A percentile compares a stretch with the other conserved stretches of the same genome.
Conservation (phyloP, 805 yeast genomes). For the Pichia nakasei region DNA sequence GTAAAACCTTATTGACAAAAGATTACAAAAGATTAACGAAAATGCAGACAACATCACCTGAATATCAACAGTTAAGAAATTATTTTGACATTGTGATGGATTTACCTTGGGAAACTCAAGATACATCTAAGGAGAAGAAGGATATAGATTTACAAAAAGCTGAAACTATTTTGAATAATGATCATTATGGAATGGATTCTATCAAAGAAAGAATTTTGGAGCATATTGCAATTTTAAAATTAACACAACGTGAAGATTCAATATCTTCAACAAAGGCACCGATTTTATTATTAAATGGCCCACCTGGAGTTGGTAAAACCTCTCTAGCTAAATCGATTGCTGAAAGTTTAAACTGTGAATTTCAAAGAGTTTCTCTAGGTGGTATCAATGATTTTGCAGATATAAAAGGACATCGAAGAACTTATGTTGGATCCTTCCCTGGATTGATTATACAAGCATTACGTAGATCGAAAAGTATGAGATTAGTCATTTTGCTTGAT, state of each 20-base stretch:
- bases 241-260: constrained; percentile 27
- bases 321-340: constrained; percentile 81
- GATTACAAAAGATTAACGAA: constrained; percentile 49
- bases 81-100: constrained; percentile 60
- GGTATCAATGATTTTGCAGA: constrained; percentile 88
- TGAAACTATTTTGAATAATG: constrained; percentile 51
- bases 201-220: constrained; percentile 72
- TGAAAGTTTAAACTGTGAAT: constrained; percentile 57
- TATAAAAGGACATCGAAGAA: constrained; percentile 82
- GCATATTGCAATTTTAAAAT: constrained; percentile 68
- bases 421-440: constrained; percentile 90
- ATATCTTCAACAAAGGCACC: constrained; percentile 41
- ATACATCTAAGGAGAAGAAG: constrained; percentile 15
- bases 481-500: constrained; percentile 75
- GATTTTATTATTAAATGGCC: constrained; percentile 74
- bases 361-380: constrained; percentile 76
- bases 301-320: constrained; percentile 93
- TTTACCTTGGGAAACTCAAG: constrained; percentile 44
- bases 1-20: constrained; percentile 30
- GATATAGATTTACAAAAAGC: constrained; percentile 47
- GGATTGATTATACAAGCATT: constrained; percentile 73
- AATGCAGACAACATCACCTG: constrained; percentile 50
- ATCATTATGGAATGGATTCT: constrained; percentile 67
- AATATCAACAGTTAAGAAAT: constrained; percentile 54
- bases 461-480: constrained; percentile 66